Conservation (phyloP, 108 stramenopile genomes). For the Skeletonema grethae region DNA sequence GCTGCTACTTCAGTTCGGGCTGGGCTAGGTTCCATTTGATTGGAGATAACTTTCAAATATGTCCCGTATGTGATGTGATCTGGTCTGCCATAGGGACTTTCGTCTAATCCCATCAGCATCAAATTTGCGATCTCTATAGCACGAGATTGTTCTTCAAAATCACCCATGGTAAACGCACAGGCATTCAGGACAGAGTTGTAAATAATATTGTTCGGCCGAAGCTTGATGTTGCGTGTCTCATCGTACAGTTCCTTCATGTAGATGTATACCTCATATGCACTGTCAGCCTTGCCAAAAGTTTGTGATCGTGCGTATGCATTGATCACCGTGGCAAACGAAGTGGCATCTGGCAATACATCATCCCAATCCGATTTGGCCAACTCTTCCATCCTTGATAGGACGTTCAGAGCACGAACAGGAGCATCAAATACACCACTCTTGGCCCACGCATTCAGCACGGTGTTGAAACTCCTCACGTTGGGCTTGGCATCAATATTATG, state of each 20-base stretch:
- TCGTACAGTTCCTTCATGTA: conserved; percentile 64
- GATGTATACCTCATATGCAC: conserved; percentile 58
- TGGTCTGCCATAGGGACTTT: conserved; percentile 55
- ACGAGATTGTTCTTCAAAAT: conserved; percentile 53
- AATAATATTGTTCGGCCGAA: conserved; percentile 64
- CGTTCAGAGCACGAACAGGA: conserved; percentile 53
- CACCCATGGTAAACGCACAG: conserved; percentile 69
- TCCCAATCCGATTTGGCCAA: conserved; percentile 43
- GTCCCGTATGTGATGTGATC: conserved; percentile 84
- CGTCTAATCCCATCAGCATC: conserved; percentile 46
- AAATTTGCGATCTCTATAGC: conserved; percentile 74
- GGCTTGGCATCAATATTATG: conserved; percentile 51
- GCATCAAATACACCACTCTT: conserved; percentile 59
- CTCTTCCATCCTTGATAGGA: conserved; percentile 61
- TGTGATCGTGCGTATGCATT: conserved; percentile 71
- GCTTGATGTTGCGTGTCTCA: conserved; percentile 36
- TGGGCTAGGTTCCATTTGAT: conserved; percentile 65
- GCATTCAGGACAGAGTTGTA: conserved; percentile 85
- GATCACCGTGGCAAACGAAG: conserved; percentile 68
- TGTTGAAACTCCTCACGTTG: conserved; percentile 64
- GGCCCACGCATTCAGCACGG: conserved; percentile 64
- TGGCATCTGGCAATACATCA: conserved; percentile 66
- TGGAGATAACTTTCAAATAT: conserved; percentile 73
- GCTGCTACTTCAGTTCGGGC: conserved; percentile 58
- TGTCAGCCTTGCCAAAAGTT: conserved; percentile 62